Base-by-base conservation (phyloP, 2,329 filamentous ascomycete genomes). In the Pleoardoris graminearum region DNA sequence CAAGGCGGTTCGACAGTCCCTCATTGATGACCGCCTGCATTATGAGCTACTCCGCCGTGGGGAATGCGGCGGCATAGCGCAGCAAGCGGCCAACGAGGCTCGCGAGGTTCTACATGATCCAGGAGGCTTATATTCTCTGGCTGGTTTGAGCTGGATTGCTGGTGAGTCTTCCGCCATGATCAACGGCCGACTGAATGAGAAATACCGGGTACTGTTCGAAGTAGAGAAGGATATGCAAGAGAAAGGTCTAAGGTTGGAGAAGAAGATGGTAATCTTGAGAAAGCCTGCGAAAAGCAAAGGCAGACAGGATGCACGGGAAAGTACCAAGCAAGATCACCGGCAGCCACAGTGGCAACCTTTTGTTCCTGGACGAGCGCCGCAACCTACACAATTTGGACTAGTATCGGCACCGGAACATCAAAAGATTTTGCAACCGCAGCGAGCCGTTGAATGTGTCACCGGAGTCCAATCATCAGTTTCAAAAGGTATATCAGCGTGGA, bases 101-200 rank as follows among this genome's bases (percentile, higher is more conserved):
- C 19, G 64, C 8, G 51, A 33, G 7, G 48, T 63, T 7, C 50
- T 72, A 1, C 63, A 64, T 17, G 48, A 62, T 6, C 35, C 41
- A 0, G 41, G 55, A 0, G 48, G 57, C 14, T 59, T 62, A 25
- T 44, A 38, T 2, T 45, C 35, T 0, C 50, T 67, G 10, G 37
- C 56, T 10, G 68, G 69, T 0, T 30, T 71, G 29, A 43, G 49
- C 12, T 69, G 55, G 50, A 22, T 43, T 6, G 54, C 67, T 3
- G 51, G 38, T 7, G 61, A 55, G 3, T 67, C 62, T 58, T 54
- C 60, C 1, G 55, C 58, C 3, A 64, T 71, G 62, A 64, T 71
- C 2, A 59, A 51, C 21, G 65, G 57, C 1, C 58, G 56, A 45
- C 23, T 72, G 23, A 57, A 61, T 19, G 60, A 67, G 50, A 68